Base-by-base conservation (phyloP, 2,329 filamentous ascomycete species). In the Sporothrix dimorphospora region DNA sequence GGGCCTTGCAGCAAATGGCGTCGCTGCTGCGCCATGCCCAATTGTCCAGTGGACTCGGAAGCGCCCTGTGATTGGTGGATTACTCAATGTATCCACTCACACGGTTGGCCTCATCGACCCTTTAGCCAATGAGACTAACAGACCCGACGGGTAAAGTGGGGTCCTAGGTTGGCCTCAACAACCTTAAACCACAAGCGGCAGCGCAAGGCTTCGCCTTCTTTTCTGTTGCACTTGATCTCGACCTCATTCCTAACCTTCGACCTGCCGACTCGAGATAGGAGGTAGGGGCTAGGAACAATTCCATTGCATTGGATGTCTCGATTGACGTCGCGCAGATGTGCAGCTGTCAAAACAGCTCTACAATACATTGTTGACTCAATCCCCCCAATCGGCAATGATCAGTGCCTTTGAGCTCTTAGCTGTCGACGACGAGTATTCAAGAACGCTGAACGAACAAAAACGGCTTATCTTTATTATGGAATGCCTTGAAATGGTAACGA, bases 91-190 rank as follows among this genome's bases (percentile, higher is more conserved):
- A 59, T 16, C 51, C 51, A 70, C 68, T 14, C 68, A 45, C 40
- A 30, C 68, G 14, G 68, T 70, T 70, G 68, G 68, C 68, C 68
- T 70, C 68, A 61, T n/a, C 21, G 19, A 12, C 38, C 3, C 8
- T 16, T 7, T 34, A 21, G 21, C 68, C 53, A 70, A 70, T 70
- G 1, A 42, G 6, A 40, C 19, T 30, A 65, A 53, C 19, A 40
- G 3, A 40, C 5, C 30, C 49, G 19, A 53, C 47, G 30, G 59
- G 7, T 27, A 49, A 42, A 55, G 66, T 53, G 66, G 66, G 49
- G 12, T 38, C 12, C 1, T 2, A 34, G 34, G 49, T 57, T 69
- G 66, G 66, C 66, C 49, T 57, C 49, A 69, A 68, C 65, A 68
- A 49, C 65, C 45, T 51, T 53, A 66, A 34, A 34, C 4, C n/a